Evolutionary conservation across 768 basidiomycete species (phyloP).

Genomic region (Roridomyces roridus): DNA sequence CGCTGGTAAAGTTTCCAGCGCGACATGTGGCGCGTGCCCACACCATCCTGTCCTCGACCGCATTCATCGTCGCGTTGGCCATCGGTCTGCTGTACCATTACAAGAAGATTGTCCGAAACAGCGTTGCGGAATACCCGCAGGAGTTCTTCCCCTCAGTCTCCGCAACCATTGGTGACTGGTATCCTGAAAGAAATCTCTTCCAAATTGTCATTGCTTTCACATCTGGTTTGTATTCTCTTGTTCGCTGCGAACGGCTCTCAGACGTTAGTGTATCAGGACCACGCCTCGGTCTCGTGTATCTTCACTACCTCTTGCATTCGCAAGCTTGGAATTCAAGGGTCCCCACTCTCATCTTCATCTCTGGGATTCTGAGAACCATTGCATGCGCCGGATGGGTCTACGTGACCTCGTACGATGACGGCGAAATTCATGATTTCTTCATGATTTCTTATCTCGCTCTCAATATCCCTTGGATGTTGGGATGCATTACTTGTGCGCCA

Average conservation of each 20-base stretch:
- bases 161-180: constrained; percentile 92
- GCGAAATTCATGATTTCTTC: constrained; percentile 83
- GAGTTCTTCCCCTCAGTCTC: constrained; percentile 95
- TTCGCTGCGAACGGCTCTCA: background rate
- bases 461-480: constrained; percentile 90
- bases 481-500: constrained; percentile 66
- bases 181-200: constrained; percentile 83
- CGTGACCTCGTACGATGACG: constrained; percentile 84
- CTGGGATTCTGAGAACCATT: constrained; percentile 76
- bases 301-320: constrained; percentile 65
- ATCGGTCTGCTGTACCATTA: constrained; percentile 78
- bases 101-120: constrained; percentile 85
- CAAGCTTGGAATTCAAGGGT: constrained; percentile 41
- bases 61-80: constrained; percentile 69
- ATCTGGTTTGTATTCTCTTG: constrained; percentile 53
- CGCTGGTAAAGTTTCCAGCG: constrained; percentile 37
- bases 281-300: constrained; percentile 67
- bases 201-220: constrained; percentile 89
- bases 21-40: constrained; percentile 67
- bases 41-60: constrained; percentile 66
- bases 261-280: constrained; percentile 53
- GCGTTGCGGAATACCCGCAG: constrained; percentile 79
- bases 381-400: constrained; percentile 93
- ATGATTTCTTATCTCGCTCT: constrained; percentile 89
- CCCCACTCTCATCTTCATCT: constrained; percentile 58